Base-by-base conservation (phyloP, 495 filamentous ascomycete genomes). In the Cryomyces minteri region DNA sequence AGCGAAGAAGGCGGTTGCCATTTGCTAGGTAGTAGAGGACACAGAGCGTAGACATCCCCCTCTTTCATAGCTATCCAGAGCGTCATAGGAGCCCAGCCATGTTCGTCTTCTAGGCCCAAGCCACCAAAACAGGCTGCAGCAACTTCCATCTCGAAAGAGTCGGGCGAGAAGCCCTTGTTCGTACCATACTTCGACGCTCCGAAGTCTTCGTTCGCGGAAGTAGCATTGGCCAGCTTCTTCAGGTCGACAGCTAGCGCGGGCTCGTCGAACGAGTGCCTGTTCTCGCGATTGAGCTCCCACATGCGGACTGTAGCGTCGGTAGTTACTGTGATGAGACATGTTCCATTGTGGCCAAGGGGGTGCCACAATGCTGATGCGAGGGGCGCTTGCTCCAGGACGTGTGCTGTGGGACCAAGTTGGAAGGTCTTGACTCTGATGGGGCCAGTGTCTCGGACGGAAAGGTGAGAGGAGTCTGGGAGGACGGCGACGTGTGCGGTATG, bases 81-180 rank as follows among this genome's bases (percentile, higher is more conserved):
- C 3, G 87, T 92, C 84, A 90, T 93, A 10, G 83, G 69, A 5
- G 82, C 79, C 87, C 87, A 94, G 31, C 79, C 79, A 53, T 83
- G 75, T 43, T 87, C 83, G 31, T 62, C 68, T 33, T 66, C 66
- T 29, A 55, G 62, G 31, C 77, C 79, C 44, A 65, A 76, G 14
- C 77, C 77, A 0, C 79, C 81, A 61, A 94, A 93, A 54, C 77
- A 83, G 37, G 87, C 83, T 5, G 85, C 77, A 9, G 82, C 84
- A 9, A 88, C 81, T 50, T 88, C 80, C 81, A 94, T 87, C 47
- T 92, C 85, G 34, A 85, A 68, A 5, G 70, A 68, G 56, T 94
- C 87, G 0, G 85, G 80, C 14, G 84, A 87, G 55, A 90, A 94
- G 9, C 76, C 77, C 54, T 82, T 84, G 56, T 73, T 85, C 25